Base-by-base conservation (phyloP, 805 yeast genomes). In the Saccharomycopsis capsularis region DNA sequence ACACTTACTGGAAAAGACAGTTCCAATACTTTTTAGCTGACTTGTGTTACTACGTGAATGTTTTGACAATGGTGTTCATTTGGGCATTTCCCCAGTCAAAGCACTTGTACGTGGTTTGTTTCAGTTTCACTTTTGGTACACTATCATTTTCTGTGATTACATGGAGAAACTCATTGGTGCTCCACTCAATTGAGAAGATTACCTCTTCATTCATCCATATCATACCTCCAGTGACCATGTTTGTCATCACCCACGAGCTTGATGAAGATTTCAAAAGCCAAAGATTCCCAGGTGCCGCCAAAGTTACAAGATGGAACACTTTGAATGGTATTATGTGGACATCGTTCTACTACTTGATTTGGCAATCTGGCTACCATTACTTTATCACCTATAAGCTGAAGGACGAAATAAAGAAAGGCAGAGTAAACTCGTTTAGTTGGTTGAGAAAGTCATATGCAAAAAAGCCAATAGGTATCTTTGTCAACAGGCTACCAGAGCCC, bases 311-410 rank as follows among this genome's bases (percentile, higher is more conserved):
- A 44, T 86, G 96, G 93, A 77, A 81, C 57, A 74, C 87, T 42
- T 62, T 79, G 55, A 68, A 76, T 43, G 90, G 93, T 0, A 75
- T 91, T 22, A 53, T 84, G 2, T 78, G 83, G 76, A 88, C 98
- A 0, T 84, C 95, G 0, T 60, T 86, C 18, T 80, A 85, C 58
- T 91, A 91, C 63, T 75, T 90, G 55, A 66, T 85, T 7, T 91
- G 99, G 99, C 99, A 93, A 68, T 75, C 81, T 0, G 64, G 80
- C 9, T 91, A 91, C 65, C 97, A 90, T 65, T 88, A 87, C 65
- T 91, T 91, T 66, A 91, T 91, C 59, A 90, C 97, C 1, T 76
- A 90, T 51, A 78, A 78, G 46, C 73, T 81, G 46, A 81, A 86
- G 32, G 85, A 84, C 46, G 80, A 89, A 68, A 91, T 91, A 56